phyloP scores from a whole-genome alignment of 306 rosid species.

The Pueraria montana region DNA sequence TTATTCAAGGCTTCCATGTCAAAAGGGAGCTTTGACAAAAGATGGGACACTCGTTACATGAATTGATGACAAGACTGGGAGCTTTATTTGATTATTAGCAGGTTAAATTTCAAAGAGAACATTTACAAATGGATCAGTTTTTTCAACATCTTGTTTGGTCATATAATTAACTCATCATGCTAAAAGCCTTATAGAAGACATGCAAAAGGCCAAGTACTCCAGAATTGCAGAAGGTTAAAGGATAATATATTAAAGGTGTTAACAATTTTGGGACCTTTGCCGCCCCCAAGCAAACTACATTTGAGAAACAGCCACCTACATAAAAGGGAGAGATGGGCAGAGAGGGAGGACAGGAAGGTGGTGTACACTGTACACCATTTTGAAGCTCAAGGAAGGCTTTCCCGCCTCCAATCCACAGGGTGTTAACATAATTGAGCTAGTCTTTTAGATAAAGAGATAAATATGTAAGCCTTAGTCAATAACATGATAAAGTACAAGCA shows the following conservation, averaged over 20 bases:
- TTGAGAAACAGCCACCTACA: slow-evolving; percentile 26
- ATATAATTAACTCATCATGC: slow-evolving; percentile 34
- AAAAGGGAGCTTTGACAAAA: slow-evolving; percentile 14
- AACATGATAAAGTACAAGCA: slow-evolving; percentile 21
- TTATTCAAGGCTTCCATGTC: slow-evolving; percentile 15
- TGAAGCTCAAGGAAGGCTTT: slow-evolving; percentile 33
- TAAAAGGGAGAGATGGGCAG: neutral
- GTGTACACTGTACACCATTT: slow-evolving; percentile 15
- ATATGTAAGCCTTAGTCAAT: neutral
- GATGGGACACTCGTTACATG: slow-evolving; percentile 2
- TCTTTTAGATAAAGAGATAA: slow-evolving; percentile 30
- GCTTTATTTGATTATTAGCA: slow-evolving; percentile 20
- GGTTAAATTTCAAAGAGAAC: slow-evolving; percentile 27
- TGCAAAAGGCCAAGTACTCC: neutral
- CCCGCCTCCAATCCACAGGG: neutral
- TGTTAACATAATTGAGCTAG: slow-evolving; percentile 11
- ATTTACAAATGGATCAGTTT: slow-evolving; percentile 21
- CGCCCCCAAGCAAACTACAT: slow-evolving; percentile 20
- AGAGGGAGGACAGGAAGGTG: slow-evolving; percentile 13
- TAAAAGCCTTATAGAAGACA: neutral
- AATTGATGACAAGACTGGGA: neutral
- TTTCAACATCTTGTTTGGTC: slow-evolving; percentile 17
- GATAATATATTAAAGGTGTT: slow-evolving; percentile 16
- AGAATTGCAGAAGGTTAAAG: slow-evolving; percentile 13
- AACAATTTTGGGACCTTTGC: neutral